Percentiles rank a stretch among this genome's conserved stretches.
Conservation (phyloP, 305 asterid species). For the Fraxinus sp. region DNA sequence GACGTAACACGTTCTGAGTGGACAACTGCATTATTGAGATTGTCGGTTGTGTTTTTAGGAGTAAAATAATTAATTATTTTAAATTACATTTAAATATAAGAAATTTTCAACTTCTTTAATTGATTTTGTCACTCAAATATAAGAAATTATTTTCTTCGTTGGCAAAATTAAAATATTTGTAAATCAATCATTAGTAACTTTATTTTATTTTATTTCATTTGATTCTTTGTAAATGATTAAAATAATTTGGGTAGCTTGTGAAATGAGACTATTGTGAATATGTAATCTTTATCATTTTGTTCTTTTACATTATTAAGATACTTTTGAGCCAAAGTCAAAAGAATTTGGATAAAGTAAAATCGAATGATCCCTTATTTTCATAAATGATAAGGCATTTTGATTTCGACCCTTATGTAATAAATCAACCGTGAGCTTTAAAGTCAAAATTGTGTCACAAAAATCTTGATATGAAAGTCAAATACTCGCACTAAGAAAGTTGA, state of each 20-base stretch:
- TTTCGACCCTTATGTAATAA: background rate
- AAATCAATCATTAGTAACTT: conserved; percentile 37
- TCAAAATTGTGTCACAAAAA: background rate
- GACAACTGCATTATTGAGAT: conserved; percentile 43
- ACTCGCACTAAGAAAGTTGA: background rate
- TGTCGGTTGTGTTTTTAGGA: conserved; percentile 45
- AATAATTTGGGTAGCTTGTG: conserved; percentile 37
- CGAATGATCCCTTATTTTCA: background rate
- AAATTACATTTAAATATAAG: conserved; percentile 3
- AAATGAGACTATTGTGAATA: background rate
- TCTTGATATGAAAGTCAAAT: background rate
- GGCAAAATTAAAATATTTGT: conserved; percentile 24
- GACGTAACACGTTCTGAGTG: conserved; percentile 3
- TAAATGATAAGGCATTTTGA: background rate
- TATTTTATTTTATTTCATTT: conserved; percentile 17
- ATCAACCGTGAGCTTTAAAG: background rate
- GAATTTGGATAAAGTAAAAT: background rate
- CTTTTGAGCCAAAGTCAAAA: background rate
- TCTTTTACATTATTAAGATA: background rate
- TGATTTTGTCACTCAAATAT: conserved; percentile 25
- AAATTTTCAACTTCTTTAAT: conserved; percentile 20
- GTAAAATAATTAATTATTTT: conserved; percentile 17
- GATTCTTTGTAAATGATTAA: conserved; percentile 37
- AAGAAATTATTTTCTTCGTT: conserved; percentile 16
- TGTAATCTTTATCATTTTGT: background rate